Evolutionary conservation across 805 yeast species (phyloP), one percentile per base, ranked within the genome.

Genomic region (Sporopachydermia quercuum): DNA sequence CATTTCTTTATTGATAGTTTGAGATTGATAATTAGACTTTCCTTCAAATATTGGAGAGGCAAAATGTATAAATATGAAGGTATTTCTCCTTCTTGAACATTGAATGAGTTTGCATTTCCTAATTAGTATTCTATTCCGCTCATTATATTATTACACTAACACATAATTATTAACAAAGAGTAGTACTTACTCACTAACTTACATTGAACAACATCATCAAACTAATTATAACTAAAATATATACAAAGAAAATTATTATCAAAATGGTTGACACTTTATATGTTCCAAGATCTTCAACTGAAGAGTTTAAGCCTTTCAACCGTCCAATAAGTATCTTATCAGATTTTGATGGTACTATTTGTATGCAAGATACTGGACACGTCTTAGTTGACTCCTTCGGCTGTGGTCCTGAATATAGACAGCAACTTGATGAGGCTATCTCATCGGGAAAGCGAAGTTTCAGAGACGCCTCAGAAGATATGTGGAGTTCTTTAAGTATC

Each of bases 301-400:
- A 23, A 8, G 30, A 23, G n/a, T 23, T 23, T n/a, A 23, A 23
- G n/a, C 30, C 30, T 23, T 23, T 23, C n/a, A 23, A 23, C 30
- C 8, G 30, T 8, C 30, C 30, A 8, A 23, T 23, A 23, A 23
- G 13, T 23, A 23, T 23, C 30, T n/a, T 49, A 41, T 48, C 61
- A 38, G 68, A 63, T 51, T 63, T 63, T 46, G 68, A 63, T 48
- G 68, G 68, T 37, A 63, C 68, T 36, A 62, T 63, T 38, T 63
- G 63, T 19, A 36, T 39, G 40, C 68, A 63, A 47, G 68, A 63
- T 43, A 62, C 68, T 15, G 68, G 68, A 40, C 68, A 63, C 41
- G 57, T 63, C n/a, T 52, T 63, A 41, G 63, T 63, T 42, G 68
- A 63, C 50, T 46, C 54, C 41, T 58, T 51, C 42, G 68, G 68